These are phyloP conservation scores for Blastocrithidia nonstop DNA, from an alignment of 208 protist species.

Conservation along the genomic window DNA sequence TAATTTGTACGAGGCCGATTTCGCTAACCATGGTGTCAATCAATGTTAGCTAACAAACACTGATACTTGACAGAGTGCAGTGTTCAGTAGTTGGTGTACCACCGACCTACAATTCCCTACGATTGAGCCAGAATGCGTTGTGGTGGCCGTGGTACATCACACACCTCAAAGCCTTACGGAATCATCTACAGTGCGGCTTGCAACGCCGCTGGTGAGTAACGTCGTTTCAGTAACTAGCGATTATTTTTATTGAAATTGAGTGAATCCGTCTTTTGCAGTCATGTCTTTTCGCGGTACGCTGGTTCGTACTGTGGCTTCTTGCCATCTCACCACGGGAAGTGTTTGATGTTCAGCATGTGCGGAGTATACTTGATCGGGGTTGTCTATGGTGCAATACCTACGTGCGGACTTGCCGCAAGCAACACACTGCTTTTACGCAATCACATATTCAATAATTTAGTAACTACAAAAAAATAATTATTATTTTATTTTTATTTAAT, in stretches of 20 bases:
- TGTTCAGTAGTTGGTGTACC: constrained; percentile 88
- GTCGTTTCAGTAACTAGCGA: constrained; percentile 47
- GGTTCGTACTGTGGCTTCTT: constrained; percentile 35
- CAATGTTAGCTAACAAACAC: constrained; percentile 56
- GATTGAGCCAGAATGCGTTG: constrained; percentile 75
- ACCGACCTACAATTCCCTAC: constrained; percentile 76
- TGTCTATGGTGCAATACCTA: constrained; percentile 80
- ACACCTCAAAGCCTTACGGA: constrained; percentile 56
- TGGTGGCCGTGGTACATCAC: constrained; percentile 71
- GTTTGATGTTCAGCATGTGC: constrained; percentile 75
- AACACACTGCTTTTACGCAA: constrained; percentile 15
- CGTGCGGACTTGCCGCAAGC: constrained; percentile 44
- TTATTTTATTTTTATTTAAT: neutral
- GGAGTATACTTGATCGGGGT: constrained; percentile 84
- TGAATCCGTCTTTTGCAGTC: constrained; percentile 41
- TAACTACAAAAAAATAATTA: neutral
- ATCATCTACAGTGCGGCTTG: constrained; percentile 56
- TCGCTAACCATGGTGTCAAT: constrained; percentile 66
- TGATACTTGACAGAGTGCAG: constrained; percentile 81
- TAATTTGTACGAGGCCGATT: constrained; percentile 69
- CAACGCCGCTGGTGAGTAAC: constrained; percentile 63
- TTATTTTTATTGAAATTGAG: constrained; percentile 32
- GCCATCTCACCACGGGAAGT: constrained; percentile 64
- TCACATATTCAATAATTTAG: constrained; percentile 8
- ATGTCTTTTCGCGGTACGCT: constrained; percentile 69